Evolutionary conservation across 768 basidiomycete genomes (phyloP).

Genomic region (Dendrothele bispora): DNA sequence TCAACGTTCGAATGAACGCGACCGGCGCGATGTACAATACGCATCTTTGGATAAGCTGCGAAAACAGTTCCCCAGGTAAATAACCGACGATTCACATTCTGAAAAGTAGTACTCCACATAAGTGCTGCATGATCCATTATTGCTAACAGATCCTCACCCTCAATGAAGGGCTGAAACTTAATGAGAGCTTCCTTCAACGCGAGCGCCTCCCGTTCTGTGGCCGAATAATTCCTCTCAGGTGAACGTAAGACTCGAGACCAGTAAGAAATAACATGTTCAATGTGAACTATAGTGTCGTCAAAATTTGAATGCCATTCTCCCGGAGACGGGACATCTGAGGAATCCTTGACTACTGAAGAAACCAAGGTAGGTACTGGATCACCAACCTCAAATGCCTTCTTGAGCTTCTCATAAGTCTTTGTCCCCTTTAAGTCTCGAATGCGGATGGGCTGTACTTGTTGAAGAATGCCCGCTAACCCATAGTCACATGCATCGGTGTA

Average conservation of each 20-base stretch:
- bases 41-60: constrained; percentile 20
- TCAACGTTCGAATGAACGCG: constrained; percentile 3
- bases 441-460: constrained; percentile 12
- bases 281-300: constrained; percentile 17
- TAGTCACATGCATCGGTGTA: too few relatives aligned
- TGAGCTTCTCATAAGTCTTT: not conserved
- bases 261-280: constrained; percentile 24
- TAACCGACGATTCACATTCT: constrained; percentile 18
- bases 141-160: constrained; percentile 20
- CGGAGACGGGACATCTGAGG: not conserved
- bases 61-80: constrained; percentile 25
- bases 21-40: constrained; percentile 1
- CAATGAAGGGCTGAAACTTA: constrained; percentile 25
- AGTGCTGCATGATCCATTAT: constrained; percentile 16
- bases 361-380: constrained; percentile 15
- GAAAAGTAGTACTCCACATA: constrained; percentile 12
- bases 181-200: too few relatives aligned
- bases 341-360: constrained; percentile 1
- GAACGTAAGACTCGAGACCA: constrained; percentile 21
- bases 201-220: constrained; percentile 26
- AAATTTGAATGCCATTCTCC: constrained; percentile 2
- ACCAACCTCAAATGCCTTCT: constrained; percentile 6
- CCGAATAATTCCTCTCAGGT: constrained; percentile 22
- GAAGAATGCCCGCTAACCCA: too few relatives aligned
- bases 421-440: constrained; percentile 12